Evolutionary conservation across 2,329 filamentous ascomycete genomes (phyloP).

Genomic region (Aspergillus thermomutatus): DNA sequence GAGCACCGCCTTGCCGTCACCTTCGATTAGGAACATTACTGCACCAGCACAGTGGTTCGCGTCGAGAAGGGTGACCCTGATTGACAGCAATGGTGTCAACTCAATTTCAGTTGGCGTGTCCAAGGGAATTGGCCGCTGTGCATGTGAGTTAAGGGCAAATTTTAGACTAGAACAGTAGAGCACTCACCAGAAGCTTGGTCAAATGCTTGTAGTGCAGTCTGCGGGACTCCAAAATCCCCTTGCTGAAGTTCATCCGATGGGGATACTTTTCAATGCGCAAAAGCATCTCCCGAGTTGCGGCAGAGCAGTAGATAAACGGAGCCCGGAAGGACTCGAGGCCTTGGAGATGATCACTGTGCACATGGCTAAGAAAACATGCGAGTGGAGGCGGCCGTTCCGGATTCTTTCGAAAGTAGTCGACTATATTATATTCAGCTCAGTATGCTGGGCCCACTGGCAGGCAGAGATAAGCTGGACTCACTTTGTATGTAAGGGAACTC

Average conservation of each 20-base stretch:
- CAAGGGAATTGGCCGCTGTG: constrained; percentile 72
- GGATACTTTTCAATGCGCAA: constrained; percentile 74
- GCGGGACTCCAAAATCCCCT: constrained; percentile 71
- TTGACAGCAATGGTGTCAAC: constrained; percentile 62
- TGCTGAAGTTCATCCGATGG: constrained; percentile 76
- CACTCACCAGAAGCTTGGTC: constrained; percentile 59
- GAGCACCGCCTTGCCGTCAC: constrained; percentile 65
- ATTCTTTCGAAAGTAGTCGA: constrained; percentile 74
- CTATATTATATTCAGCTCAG: constrained; percentile 37
- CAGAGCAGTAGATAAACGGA: constrained; percentile 87
- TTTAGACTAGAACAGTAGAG: background rate
- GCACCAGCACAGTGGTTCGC: constrained; percentile 89
- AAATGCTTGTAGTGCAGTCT: constrained; percentile 75
- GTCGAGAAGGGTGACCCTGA: constrained; percentile 81
- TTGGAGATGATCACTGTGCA: constrained; percentile 83
- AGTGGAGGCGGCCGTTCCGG: constrained; percentile 59
- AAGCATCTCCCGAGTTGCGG: constrained; percentile 74
- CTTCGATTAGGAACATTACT: constrained; percentile 90
- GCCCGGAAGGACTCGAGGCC: constrained; percentile 74
- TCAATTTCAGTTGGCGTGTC: constrained; percentile 77
- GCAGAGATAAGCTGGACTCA: constrained; percentile 30
- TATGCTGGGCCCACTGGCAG: constrained; percentile 3
- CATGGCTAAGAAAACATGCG: constrained; percentile 86
- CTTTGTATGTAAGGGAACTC: constrained; percentile 79
- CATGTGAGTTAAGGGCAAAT: background rate